phyloP scores from a whole-genome alignment of 108 stramenopile species.

The Cyclotella atomus region DNA sequence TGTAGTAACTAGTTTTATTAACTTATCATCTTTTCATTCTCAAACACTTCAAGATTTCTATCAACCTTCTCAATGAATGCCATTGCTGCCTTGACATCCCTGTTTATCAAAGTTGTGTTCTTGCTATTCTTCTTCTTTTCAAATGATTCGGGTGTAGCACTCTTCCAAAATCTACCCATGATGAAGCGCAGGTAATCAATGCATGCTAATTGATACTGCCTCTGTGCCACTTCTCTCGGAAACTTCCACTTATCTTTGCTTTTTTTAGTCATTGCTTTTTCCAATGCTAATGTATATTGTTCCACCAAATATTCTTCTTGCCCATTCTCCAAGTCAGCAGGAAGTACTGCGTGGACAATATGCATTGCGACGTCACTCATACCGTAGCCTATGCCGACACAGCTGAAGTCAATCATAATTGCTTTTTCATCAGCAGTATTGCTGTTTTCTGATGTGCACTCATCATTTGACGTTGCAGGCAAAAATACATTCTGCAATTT shows the following conservation, averaged over 20 bases:
- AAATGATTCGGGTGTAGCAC: conserved; percentile 50
- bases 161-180: conserved; percentile 49
- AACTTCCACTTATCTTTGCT: conserved; percentile 26
- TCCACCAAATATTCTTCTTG: conserved; percentile 64
- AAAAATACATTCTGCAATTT: conserved; percentile 72
- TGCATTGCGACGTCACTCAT: conserved; percentile 65
- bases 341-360: conserved; percentile 67
- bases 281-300: conserved; percentile 55
- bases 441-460: neutral
- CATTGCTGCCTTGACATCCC: conserved; percentile 65
- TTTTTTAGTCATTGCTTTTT: conserved; percentile 32
- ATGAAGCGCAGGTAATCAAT: conserved; percentile 69
- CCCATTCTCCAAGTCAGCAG: conserved; percentile 58
- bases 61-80: conserved; percentile 69
- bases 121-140: conserved; percentile 59
- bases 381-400: conserved; percentile 71
- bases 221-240: conserved; percentile 54
- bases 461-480: conserved; percentile 22
- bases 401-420: conserved; percentile 80
- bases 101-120: conserved; percentile 75
- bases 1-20: too few relatives aligned
- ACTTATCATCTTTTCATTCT: conserved; percentile 53
- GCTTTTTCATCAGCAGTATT: conserved; percentile 17
- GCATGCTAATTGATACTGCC: conserved; percentile 72
- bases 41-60: conserved; percentile 56